A percentile compares a stretch with the other conserved stretches of the same genome.
Evolutionary conservation across 345 rosid species (phyloP).

Genomic region (Abelmoschus esculentus): DNA sequence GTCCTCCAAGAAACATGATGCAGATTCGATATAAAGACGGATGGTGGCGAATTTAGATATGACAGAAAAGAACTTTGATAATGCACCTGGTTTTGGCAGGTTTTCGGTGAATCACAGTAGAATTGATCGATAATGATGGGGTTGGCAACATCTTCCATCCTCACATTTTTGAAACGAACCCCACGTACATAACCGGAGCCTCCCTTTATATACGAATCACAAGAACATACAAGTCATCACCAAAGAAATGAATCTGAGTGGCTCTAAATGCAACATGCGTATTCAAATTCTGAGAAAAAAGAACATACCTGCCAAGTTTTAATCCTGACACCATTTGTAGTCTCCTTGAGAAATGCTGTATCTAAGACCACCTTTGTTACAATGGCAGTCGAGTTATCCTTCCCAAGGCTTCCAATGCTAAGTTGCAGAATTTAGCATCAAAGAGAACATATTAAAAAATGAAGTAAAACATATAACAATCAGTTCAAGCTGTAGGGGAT

Average conservation of each 20-base stretch:
- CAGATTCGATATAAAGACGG: background rate
- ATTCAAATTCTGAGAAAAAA: background rate
- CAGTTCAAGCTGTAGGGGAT: background rate
- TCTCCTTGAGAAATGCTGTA: slow-evolving; percentile 65
- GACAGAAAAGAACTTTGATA: slow-evolving; percentile 1
- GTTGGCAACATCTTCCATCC: slow-evolving; percentile 72
- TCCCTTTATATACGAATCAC: slow-evolving; percentile 39
- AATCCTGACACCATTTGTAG: slow-evolving; percentile 86
- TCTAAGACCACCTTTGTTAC: slow-evolving; percentile 84
- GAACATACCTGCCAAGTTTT: slow-evolving; percentile 92
- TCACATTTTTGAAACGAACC: slow-evolving; percentile 69
- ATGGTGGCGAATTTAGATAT: background rate
- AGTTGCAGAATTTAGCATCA: slow-evolving; percentile 4
- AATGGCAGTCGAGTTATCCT: slow-evolving; percentile 61
- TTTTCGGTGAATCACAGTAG: slow-evolving; percentile 86
- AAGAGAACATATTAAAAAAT: background rate
- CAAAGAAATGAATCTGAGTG: background rate
- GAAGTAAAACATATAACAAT: background rate
- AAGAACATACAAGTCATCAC: slow-evolving; percentile 1
- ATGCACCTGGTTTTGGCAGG: slow-evolving; percentile 76
- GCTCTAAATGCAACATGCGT: background rate
- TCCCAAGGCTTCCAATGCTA: slow-evolving; percentile 94
- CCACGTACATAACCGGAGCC: slow-evolving; percentile 88
- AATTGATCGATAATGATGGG: slow-evolving; percentile 93
- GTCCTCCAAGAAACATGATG: slow-evolving; percentile 1